Base-by-base conservation (phyloP, 2,329 filamentous ascomycete genomes). In the Zarea fungicola region DNA sequence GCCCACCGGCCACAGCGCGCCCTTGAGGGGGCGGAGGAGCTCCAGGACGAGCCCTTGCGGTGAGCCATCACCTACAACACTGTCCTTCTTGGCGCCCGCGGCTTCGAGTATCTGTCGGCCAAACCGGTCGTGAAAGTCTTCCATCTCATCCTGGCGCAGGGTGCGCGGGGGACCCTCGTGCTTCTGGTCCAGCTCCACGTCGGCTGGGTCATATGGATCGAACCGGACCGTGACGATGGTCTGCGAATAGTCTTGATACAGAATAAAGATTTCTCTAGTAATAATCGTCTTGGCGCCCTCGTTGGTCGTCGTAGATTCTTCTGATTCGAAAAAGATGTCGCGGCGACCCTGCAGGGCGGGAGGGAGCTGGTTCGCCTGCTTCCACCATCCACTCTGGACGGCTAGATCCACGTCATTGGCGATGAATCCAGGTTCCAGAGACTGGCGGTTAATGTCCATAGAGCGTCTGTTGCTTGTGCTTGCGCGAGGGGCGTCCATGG, bases 221-320 rank as follows among this genome's bases (percentile, higher is more conserved):
- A 86, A 97, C 43, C 78, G 83, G 16, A 84, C 87, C 0, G 85
- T 89, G 60, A 99, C 80, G 55, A 95, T 77, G 0, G 92, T 97
- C 64, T 97, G 93, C 16, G 91, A 96, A 66, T 99, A 99, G 69
- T 99, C 93, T 60, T 90, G 84, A 71, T 89, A 99, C 8, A 99
- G 71, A n/a, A 97, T 74, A 58, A 86, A 93, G 35, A 96, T 77
- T 52, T 91, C 83, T 56, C 91, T 91, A 6, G 85, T 87, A 18
- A 95, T 73, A 1, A 77, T 78, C 1, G 82, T 82, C 63, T 84
- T 85, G 22, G 87, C 83, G 23, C 85, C 84, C 13, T 84, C 80
- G 55, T 84, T 83, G 10, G 79, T 77, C 13, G 84, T 79, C 6
- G 78, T 83, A 1, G 84, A 82, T 62, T 96, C 89, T 55, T 95